Conservation (phyloP, 495 filamentous ascomycete genomes). For the Viridothelium virens region DNA sequence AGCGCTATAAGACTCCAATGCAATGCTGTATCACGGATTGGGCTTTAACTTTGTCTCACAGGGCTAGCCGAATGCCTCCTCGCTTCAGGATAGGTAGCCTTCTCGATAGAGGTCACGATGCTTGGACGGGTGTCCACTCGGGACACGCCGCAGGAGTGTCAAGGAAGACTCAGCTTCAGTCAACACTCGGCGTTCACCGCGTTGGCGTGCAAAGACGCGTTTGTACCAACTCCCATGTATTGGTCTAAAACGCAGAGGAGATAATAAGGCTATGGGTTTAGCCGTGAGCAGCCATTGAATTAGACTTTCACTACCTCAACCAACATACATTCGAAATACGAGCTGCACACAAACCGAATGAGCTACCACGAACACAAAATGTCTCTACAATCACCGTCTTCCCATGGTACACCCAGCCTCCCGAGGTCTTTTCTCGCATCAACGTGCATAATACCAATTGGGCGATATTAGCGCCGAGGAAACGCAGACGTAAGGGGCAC, state of each 20-base stretch:
- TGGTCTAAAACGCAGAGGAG: no score
- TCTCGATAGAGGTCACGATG: neutral
- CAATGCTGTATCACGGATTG: neutral
- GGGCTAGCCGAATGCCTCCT: neutral
- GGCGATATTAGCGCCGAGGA: neutral
- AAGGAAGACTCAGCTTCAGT: neutral
- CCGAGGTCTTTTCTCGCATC: neutral
- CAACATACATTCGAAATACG: neutral
- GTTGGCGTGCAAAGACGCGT: neutral
- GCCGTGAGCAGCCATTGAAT: neutral
- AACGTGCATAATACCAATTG: neutral
- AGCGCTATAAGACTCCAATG: neutral
- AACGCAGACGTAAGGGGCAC: neutral
- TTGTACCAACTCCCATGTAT: no score
- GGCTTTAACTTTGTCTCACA: neutral
- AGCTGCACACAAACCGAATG: neutral
- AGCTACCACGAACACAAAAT: neutral
- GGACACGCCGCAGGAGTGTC: neutral
- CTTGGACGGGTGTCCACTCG: neutral
- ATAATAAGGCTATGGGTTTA: no score
- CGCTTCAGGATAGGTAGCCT: neutral
- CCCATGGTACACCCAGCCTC: neutral
- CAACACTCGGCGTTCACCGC: neutral
- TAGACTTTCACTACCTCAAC: neutral
- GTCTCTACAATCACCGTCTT: neutral